Evolutionary conservation across 2,329 filamentous ascomycete species (phyloP), one percentile per base, ranked within the genome.

Genomic region (Tricladium varicosporioides): DNA sequence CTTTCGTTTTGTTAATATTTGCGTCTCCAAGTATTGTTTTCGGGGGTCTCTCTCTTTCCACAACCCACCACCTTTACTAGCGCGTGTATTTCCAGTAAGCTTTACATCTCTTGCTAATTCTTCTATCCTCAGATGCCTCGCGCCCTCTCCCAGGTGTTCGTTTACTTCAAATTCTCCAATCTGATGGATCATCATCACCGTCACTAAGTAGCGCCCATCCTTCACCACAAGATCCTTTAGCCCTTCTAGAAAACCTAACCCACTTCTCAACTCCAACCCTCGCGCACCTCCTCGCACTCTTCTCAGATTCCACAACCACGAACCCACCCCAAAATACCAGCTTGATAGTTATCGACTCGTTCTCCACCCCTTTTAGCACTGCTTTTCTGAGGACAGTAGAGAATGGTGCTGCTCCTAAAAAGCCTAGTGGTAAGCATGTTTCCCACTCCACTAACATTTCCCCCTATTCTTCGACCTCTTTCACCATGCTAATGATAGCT

Each of bases 331-430:
- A 71, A 19, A 76, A 78, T 31, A 87, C 88, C 10, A 80, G 81
- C 19, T 76, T 97, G 1, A 73, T 97, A 40, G 78, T 97, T 11
- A 76, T 97, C 61, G 91, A 95, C 70, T 87, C 87, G 2, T 74
- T 95, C 16, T 92, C 92, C 5, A 84, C 85, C 7, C 78, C 94
- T 22, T 79, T 97, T 57, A 89, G 89, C 63, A 82, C 86, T 53
- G 86, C 91, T 32, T 91, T 95, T 59, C 89, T 89, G 15, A 86
- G 85, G 60, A 75, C 75, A 36, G 70, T 74, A 19, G 77, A 80
- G n/a, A n/a, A 59, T 8, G 53, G 48, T 16, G 18, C 52, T 18
- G 63, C 56, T 1, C 53, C 62, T 1, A 63, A 60, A 36, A 70
- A 64, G 40, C 59, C 60, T 14, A 59, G 63, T 22, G 63, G 67